A percentile compares a stretch with the other conserved stretches of the same genome.
These are phyloP conservation scores for Lactarius hatsudake DNA, from an alignment of 768 basidiomycete genomes.

Conservation along the genomic window DNA sequence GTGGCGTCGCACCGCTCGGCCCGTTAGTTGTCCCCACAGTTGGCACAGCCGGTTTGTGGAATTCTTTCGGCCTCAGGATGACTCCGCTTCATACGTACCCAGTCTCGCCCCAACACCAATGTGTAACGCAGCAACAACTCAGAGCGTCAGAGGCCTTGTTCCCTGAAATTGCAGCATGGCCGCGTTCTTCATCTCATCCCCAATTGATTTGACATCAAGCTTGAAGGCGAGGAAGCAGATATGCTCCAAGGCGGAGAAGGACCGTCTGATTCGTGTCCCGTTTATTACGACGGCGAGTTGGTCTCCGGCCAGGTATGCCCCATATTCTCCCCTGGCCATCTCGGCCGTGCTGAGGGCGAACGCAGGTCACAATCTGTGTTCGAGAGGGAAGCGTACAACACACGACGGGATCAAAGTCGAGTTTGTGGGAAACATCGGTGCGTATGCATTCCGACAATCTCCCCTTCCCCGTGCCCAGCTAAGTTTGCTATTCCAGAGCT, in stretches of 20 bases:
- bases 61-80: too few species aligned
- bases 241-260: constrained; percentile 88
- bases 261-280: constrained; percentile 81
- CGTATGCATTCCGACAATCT: constrained; percentile 30
- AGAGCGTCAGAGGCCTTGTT: background rate
- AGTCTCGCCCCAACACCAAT: background rate
- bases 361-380: constrained; percentile 78
- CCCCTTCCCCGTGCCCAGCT: background rate
- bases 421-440: constrained; percentile 94
- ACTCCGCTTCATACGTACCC: background rate
- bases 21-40: too few species aligned
- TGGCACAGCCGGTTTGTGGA: too few species aligned
- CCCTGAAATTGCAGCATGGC: constrained; percentile 50
- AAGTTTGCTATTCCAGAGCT: constrained; percentile 49
- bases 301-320: constrained; percentile 76
- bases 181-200: constrained; percentile 88
- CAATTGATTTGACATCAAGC: constrained; percentile 90
- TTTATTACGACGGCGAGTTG: constrained; percentile 94
- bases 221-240: constrained; percentile 90
- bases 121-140: background rate
- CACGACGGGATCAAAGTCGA: constrained; percentile 99
- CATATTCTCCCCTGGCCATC: background rate
- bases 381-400: constrained; percentile 86
- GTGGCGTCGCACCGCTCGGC: too few species aligned
- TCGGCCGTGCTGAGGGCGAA: background rate